These are phyloP conservation scores for Verticillium dahliae DNA, from an alignment of 2,329 filamentous ascomycete genomes.

Conservation along the genomic window DNA sequence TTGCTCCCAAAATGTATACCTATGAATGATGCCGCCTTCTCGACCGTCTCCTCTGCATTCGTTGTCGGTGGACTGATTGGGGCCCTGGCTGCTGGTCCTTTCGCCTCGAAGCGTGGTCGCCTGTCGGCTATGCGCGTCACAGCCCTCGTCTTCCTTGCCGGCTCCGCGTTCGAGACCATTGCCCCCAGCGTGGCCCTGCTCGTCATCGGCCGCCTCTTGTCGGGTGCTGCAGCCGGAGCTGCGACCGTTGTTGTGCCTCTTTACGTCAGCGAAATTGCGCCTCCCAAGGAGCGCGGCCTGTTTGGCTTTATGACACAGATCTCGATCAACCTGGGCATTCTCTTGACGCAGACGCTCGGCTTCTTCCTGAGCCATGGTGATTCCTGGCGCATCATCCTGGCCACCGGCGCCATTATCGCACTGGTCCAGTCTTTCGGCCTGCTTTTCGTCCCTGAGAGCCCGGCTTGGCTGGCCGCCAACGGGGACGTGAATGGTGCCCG, in stretches of 20 bases:
- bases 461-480: slow-evolving; percentile 74
- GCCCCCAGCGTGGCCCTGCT: slow-evolving; percentile 62
- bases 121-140: slow-evolving; percentile 71
- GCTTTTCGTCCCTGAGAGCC: slow-evolving; percentile 78
- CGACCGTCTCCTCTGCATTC: slow-evolving; percentile 82
- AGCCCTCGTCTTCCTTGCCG: slow-evolving; percentile 67
- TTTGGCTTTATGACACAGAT: slow-evolving; percentile 86
- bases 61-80: slow-evolving; percentile 83
- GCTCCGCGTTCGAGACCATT: slow-evolving; percentile 69
- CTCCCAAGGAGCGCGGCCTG: slow-evolving; percentile 65
- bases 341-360: slow-evolving; percentile 75
- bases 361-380: slow-evolving; percentile 77
- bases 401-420: slow-evolving; percentile 63
- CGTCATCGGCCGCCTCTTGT: slow-evolving; percentile 67
- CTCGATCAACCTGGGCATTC: slow-evolving; percentile 86
- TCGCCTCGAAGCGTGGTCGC: slow-evolving; percentile 73
- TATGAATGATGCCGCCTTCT: slow-evolving; percentile 78
- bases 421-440: slow-evolving; percentile 62
- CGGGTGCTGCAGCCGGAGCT: slow-evolving; percentile 79
- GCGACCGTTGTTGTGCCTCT: slow-evolving; percentile 89
- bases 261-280: slow-evolving; percentile 89
- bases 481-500: slow-evolving; percentile 56
- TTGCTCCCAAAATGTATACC: slow-evolving; percentile 72
- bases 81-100: slow-evolving; percentile 70
- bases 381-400: slow-evolving; percentile 80